phyloP scores from a whole-genome alignment of 2,329 filamentous ascomycete species.

The Verticillium dahliae region DNA sequence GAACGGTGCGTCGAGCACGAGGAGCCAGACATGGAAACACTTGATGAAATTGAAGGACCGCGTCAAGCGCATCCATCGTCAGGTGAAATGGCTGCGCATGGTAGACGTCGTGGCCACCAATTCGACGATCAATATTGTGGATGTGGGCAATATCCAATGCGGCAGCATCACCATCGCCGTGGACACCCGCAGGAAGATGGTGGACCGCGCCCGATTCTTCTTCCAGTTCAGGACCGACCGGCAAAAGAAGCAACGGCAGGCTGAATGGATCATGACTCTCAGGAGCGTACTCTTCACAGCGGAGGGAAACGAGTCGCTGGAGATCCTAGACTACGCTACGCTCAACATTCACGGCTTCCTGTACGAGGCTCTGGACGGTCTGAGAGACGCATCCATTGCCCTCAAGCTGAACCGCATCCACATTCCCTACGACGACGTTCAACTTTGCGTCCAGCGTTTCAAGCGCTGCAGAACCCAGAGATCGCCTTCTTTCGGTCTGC shows the following conservation, averaged over 20 bases:
- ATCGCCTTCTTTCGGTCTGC: constrained; percentile 22
- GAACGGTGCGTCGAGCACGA: constrained; percentile 26
- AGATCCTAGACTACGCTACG: constrained; percentile 80
- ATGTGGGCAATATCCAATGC: constrained; percentile 79
- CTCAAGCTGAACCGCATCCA: constrained; percentile 88
- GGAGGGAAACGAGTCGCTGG: constrained; percentile 75
- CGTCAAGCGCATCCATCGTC: constrained; percentile 78
- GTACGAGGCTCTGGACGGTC: constrained; percentile 75
- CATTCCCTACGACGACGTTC: constrained; percentile 82
- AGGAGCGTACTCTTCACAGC: constrained; percentile 85
- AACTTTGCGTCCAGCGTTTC: constrained; percentile 52
- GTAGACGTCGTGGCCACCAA: constrained; percentile 83
- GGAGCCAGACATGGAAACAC: constrained; percentile 73
- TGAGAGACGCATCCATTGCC: constrained; percentile 83
- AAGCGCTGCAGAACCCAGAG: constrained; percentile 33
- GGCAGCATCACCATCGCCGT: constrained; percentile 81
- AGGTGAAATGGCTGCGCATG: constrained; percentile 82
- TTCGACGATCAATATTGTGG: constrained; percentile 67
- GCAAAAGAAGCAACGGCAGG: constrained; percentile 53
- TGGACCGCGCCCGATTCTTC: constrained; percentile 84
- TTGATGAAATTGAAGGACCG: constrained; percentile 75
- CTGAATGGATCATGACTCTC: constrained; percentile 87
- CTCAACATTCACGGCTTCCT: constrained; percentile 89
- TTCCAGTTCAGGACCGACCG: constrained; percentile 65
- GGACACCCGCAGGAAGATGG: constrained; percentile 85